phyloP scores from a whole-genome alignment of 169 alveolate genomes.

The Plasmodium inui region DNA sequence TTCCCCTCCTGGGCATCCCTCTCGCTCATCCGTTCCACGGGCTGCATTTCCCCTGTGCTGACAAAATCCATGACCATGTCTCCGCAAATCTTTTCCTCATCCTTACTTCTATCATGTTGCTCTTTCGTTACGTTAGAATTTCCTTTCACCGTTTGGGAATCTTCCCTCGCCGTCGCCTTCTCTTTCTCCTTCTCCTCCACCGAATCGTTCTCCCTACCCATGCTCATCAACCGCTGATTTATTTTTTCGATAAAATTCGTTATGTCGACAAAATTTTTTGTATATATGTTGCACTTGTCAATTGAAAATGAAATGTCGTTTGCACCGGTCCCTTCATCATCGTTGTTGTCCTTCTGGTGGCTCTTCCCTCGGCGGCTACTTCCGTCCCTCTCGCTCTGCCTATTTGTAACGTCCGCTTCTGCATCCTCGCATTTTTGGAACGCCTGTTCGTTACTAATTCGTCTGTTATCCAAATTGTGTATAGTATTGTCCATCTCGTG shows the following conservation, averaged over 20 bases:
- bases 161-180: conserved; percentile 49
- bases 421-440: background rate
- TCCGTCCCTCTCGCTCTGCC: background rate
- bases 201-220: conserved; percentile 68
- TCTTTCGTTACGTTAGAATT: background rate
- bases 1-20: conserved; percentile 73
- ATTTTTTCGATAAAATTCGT: conserved; percentile 51
- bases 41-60: background rate
- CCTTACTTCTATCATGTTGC: background rate
- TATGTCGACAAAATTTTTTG: conserved; percentile 64
- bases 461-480: background rate
- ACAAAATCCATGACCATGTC: background rate
- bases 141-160: background rate
- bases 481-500: background rate
- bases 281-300: conserved; percentile 69
- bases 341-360: background rate
- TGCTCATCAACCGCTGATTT: conserved; percentile 13
- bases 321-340: conserved; percentile 3
- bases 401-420: background rate
- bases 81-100: background rate
- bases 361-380: background rate
- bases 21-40: conserved; percentile 78
- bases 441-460: background rate
- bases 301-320: conserved; percentile 37
- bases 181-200: too few species aligned